A percentile compares a stretch with the other conserved stretches of the same genome.
Evolutionary conservation across 805 yeast genomes (phyloP).

Genomic region (Candida methanosorbosa): DNA sequence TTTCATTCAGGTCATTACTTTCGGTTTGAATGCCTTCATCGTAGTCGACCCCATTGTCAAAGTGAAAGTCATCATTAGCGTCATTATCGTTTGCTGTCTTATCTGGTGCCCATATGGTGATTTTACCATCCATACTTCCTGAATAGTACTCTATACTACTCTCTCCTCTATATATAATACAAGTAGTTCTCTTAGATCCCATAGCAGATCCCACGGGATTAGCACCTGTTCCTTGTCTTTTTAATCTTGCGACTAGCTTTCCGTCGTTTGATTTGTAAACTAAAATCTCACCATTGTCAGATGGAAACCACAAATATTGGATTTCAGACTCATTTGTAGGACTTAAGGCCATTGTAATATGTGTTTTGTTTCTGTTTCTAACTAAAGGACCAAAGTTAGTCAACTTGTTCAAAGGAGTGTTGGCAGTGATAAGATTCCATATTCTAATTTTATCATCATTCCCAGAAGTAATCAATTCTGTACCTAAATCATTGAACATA

Average conservation of each 20-base stretch:
- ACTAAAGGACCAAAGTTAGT: conserved; percentile 74
- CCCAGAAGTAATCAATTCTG: conserved; percentile 56
- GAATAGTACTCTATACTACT: conserved; percentile 39
- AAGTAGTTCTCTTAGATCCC: conserved; percentile 34
- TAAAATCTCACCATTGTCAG: conserved; percentile 66
- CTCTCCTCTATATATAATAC: conserved; percentile 41
- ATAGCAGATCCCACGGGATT: neutral
- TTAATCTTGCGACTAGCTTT: conserved; percentile 48
- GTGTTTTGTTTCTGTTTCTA: conserved; percentile 53
- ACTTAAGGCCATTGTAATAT: conserved; percentile 45
- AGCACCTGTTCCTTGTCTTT: conserved; percentile 29
- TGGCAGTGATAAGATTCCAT: conserved; percentile 62
- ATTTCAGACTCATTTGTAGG: conserved; percentile 43
- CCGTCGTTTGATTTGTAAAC: conserved; percentile 55
- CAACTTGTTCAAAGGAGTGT: conserved; percentile 42
- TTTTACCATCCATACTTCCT: conserved; percentile 63
- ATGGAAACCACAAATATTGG: conserved; percentile 59
- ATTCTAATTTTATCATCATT: conserved; percentile 72
- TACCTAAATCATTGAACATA: conserved; percentile 63
- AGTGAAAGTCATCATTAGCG: conserved; percentile 3
- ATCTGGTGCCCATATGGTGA: conserved; percentile 46
- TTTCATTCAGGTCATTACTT: neutral
- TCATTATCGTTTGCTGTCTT: neutral
- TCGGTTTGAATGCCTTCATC: conserved; percentile 2
- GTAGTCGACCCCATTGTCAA: conserved; percentile 12